These are phyloP conservation scores for Setomelanomma holmii DNA, from an alignment of 2,329 filamentous ascomycete genomes.

Conservation along the genomic window DNA sequence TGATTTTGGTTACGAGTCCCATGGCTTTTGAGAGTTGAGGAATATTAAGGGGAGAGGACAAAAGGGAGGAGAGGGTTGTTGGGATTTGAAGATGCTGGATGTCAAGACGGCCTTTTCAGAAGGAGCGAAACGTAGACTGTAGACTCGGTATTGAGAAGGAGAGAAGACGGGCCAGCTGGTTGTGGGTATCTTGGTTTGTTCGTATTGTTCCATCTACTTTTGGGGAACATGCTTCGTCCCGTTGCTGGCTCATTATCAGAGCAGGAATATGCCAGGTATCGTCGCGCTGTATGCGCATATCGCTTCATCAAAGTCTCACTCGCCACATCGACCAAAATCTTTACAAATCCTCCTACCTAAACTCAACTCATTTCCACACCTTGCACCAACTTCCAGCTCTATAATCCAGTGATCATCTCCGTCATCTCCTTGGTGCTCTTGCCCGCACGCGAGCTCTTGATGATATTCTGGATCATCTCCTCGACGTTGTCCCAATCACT, in stretches of 20 bases:
- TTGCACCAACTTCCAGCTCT: neutral
- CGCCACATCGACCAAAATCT: neutral
- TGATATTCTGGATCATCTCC: constrained; percentile 74
- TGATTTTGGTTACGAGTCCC: constrained; percentile 64
- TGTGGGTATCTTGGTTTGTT: constrained; percentile 33
- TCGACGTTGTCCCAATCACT: constrained; percentile 93
- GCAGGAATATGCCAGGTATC: constrained; percentile 1
- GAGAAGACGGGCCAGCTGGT: neutral
- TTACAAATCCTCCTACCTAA: neutral
- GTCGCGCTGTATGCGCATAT: constrained; percentile 1
- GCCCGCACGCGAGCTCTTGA: constrained; percentile 51
- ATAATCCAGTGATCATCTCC: constrained; percentile 20
- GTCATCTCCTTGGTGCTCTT: constrained; percentile 51
- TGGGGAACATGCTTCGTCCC: neutral
- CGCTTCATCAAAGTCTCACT: neutral
- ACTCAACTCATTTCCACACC: neutral
- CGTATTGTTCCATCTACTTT: constrained; percentile 16
- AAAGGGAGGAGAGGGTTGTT: neutral
- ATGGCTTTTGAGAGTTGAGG: constrained; percentile 50
- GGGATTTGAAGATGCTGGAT: neutral
- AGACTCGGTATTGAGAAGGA: neutral
- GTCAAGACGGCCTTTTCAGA: no score
- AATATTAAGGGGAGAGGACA: constrained; percentile 1
- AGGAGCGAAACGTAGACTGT: no score
- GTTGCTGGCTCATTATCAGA: constrained; percentile 7